These are phyloP conservation scores for Gossypioides kirkii DNA, from an alignment of 345 rosid species.

Conservation along the genomic window DNA sequence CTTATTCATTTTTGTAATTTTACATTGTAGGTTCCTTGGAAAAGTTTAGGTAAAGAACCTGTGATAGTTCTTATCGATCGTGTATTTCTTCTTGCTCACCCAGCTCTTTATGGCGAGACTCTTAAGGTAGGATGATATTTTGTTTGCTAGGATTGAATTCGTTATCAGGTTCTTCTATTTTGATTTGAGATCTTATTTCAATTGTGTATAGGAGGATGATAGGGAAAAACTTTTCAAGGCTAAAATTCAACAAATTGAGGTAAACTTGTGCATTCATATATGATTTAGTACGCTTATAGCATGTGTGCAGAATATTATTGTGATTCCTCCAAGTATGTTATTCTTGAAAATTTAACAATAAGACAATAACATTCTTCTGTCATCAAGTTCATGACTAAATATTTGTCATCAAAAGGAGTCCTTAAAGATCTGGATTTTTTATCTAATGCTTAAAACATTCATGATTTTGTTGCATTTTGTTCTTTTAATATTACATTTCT, in stretches of 20 bases:
- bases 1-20: conserved; percentile 7
- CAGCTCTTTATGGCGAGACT: conserved; percentile 57
- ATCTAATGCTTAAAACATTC: not conserved
- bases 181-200: conserved; percentile 1
- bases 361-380: not conserved
- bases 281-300: not conserved
- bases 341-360: not conserved
- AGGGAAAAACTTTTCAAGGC: conserved; percentile 77
- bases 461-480: not conserved
- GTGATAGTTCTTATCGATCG: conserved; percentile 92
- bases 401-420: not conserved
- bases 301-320: not conserved
- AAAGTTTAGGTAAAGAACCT: conserved; percentile 94
- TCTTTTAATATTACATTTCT: not conserved
- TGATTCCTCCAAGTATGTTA: not conserved
- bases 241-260: conserved; percentile 96
- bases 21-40: conserved; percentile 85
- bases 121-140: conserved; percentile 45
- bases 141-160: conserved; percentile 4
- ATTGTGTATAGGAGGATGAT: conserved; percentile 64
- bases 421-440: not conserved
- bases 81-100: conserved; percentile 83
- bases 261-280: conserved; percentile 14
- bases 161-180: not conserved
- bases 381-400: not conserved